phyloP scores from a whole-genome alignment of 129 eudicot genomes.

The Arctium lappa region DNA sequence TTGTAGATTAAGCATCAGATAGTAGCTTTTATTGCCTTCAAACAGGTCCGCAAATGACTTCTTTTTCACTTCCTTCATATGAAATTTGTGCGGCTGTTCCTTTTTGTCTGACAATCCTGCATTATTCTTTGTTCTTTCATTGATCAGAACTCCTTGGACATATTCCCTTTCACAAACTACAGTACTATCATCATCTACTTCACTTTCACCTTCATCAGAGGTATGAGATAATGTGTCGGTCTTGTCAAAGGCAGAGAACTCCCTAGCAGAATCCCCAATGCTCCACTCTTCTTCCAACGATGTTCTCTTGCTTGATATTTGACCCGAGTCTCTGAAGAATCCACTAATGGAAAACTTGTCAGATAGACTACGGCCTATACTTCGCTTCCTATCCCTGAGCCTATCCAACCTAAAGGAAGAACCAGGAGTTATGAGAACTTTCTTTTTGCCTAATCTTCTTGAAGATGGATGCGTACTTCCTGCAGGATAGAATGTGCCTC shows the following conservation, averaged over 20 bases:
- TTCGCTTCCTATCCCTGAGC: slow-evolving; percentile 17
- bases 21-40: slow-evolving; percentile 59
- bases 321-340: slow-evolving; percentile 38
- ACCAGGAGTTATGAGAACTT: slow-evolving; percentile 30
- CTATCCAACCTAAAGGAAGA: slow-evolving; percentile 36
- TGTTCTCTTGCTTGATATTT: slow-evolving; percentile 34
- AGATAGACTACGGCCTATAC: slow-evolving; percentile 44
- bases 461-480: slow-evolving; percentile 45
- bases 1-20: slow-evolving; percentile 82
- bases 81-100: slow-evolving; percentile 48
- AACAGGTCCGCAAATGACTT: slow-evolving; percentile 45
- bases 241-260: slow-evolving; percentile 32
- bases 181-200: slow-evolving; percentile 26
- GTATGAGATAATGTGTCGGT: slow-evolving; percentile 23
- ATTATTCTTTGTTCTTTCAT: slow-evolving; percentile 46
- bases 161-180: slow-evolving; percentile 70
- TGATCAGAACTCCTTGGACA: slow-evolving; percentile 70
- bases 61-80: slow-evolving; percentile 43
- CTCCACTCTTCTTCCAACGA: slow-evolving; percentile 33
- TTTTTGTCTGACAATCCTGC: slow-evolving; percentile 31
- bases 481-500: slow-evolving; percentile 69
- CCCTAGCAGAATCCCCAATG: slow-evolving; percentile 27
- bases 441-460: slow-evolving; percentile 17
- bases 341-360: slow-evolving; percentile 35
- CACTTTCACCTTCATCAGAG: slow-evolving; percentile 40